Conservation (phyloP, 2,329 filamentous ascomycete species). For the Cladorrhinum sp. region DNA sequence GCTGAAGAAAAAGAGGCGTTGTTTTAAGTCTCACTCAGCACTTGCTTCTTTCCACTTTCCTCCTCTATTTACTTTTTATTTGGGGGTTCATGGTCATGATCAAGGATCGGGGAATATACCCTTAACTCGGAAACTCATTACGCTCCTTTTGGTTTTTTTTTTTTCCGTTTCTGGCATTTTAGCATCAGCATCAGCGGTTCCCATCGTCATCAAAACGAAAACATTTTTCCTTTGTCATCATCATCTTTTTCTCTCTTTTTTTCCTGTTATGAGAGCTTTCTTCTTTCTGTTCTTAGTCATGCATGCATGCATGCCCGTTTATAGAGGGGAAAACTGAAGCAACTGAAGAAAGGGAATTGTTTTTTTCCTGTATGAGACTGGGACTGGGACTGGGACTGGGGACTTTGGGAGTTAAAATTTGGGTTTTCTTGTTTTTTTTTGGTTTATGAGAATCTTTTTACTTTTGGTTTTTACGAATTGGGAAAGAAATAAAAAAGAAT, state of each 20-base stretch:
- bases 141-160: neutral
- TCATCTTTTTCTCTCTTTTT: neutral
- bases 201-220: neutral
- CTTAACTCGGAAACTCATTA: neutral
- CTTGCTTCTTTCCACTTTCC: neutral
- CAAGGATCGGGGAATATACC: neutral
- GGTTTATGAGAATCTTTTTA: neutral
- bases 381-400: neutral
- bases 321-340: neutral
- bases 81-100: neutral
- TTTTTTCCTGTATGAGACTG: neutral
- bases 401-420: neutral
- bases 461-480: no score
- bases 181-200: neutral
- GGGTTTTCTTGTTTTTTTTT: neutral
- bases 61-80: neutral
- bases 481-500: no score
- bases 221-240: conserved; percentile 1
- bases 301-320: neutral
- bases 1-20: no score
- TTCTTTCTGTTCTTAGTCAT: neutral
- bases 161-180: no score
- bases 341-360: neutral
- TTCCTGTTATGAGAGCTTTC: neutral
- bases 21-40: neutral